A percentile compares a stretch with the other conserved stretches of the same genome.
phyloP scores from a whole-genome alignment of 2,329 filamentous ascomycete genomes.

The Whalleya microplaca region DNA sequence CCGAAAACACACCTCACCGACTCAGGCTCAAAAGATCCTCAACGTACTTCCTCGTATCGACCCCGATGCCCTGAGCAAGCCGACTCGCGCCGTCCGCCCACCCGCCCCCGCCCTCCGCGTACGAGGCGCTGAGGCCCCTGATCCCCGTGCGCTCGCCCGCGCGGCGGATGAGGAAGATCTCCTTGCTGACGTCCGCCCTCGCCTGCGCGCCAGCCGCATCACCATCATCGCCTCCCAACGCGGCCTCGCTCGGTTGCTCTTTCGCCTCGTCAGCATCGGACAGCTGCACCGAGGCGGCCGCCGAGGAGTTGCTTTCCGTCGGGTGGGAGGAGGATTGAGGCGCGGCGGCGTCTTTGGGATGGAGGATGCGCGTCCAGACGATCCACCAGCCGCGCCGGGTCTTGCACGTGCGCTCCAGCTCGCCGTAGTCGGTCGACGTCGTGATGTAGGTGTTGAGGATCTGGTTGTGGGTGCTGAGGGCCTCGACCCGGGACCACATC shows the following conservation, averaged over 20 bases:
- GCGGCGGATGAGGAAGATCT: constrained; percentile 64
- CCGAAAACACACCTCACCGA: constrained; percentile 26
- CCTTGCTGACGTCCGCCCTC: constrained; percentile 50
- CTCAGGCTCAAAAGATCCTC: constrained; percentile 69
- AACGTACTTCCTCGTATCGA: constrained; percentile 76
- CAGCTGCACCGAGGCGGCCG: neutral
- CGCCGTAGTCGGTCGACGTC: constrained; percentile 47
- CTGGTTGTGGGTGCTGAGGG: constrained; percentile 67
- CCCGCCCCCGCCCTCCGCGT: constrained; percentile 43
- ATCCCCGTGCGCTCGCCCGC: constrained; percentile 55
- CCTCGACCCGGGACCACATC: constrained; percentile 64
- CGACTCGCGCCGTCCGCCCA: constrained; percentile 61
- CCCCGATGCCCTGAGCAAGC: constrained; percentile 73
- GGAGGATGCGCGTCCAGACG: constrained; percentile 64
- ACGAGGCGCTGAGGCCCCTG: constrained; percentile 32
- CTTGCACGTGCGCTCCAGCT: constrained; percentile 66
- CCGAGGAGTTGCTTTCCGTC: neutral
- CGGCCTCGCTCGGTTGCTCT: neutral
- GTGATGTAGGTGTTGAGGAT: constrained; percentile 60
- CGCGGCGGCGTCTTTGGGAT: constrained; percentile 20
- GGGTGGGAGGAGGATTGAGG: neutral
- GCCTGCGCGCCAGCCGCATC: too few species aligned
- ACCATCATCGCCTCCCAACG: too few species aligned
- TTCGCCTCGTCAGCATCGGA: neutral
- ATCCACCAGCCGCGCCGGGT: constrained; percentile 72